A percentile compares a stretch with the other conserved stretches of the same genome.
Evolutionary conservation across 768 basidiomycete species (phyloP).

Genomic region (Suillus lakei): DNA sequence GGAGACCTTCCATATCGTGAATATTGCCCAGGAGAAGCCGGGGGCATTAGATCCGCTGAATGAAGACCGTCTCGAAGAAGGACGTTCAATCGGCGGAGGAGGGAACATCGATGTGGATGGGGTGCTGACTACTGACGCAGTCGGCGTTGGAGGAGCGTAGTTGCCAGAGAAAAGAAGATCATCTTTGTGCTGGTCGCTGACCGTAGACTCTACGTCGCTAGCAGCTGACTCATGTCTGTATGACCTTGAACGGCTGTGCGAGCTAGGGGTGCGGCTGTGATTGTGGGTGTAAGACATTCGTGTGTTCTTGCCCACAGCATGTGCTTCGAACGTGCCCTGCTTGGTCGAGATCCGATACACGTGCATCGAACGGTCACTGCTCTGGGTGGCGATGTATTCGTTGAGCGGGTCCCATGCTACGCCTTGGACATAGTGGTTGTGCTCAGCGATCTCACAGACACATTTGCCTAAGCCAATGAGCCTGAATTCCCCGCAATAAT

Average conservation of each 20-base stretch:
- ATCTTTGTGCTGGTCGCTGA: conserved; percentile 62
- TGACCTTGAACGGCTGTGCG: conserved; percentile 60
- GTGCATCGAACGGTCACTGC: conserved; percentile 95
- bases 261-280: conserved; percentile 75
- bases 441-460: conserved; percentile 89
- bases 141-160: conserved; percentile 61
- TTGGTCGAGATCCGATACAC: conserved; percentile 85
- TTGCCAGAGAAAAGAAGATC: conserved; percentile 33
- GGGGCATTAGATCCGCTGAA: conserved; percentile 85
- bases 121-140: conserved; percentile 69
- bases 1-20: conserved; percentile 80
- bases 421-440: conserved; percentile 96
- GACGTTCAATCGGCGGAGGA: conserved; percentile 55
- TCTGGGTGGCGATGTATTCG: conserved; percentile 97
- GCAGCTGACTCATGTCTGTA: conserved; percentile 73
- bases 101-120: conserved; percentile 56
- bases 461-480: conserved; percentile 65
- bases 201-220: conserved; percentile 74
- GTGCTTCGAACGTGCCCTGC: conserved; percentile 84
- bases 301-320: conserved; percentile 89
- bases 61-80: conserved; percentile 66
- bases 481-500: conserved; percentile 6
- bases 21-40: conserved; percentile 63
- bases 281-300: conserved; percentile 62
- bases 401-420: conserved; percentile 99